Evolutionary conservation across 148 eudicot genomes (phyloP).

Genomic region (Vaccinium macrocarpon): DNA sequence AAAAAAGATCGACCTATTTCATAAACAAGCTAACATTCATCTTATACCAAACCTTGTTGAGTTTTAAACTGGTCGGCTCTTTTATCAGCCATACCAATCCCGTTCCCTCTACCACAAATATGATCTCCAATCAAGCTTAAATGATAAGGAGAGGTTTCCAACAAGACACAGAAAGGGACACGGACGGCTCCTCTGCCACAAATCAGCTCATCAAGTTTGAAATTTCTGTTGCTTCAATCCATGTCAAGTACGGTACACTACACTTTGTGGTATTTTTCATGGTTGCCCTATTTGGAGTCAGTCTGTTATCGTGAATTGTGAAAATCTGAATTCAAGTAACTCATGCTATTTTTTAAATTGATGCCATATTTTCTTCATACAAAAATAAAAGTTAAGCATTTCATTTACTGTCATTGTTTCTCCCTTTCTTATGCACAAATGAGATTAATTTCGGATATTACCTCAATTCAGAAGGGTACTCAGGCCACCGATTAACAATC

Average conservation of each 20-base stretch:
- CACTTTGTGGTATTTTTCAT: not conserved
- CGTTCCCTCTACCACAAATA: not conserved
- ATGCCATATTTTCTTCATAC: not conserved
- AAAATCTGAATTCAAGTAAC: too few relatives aligned
- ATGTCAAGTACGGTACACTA: not conserved
- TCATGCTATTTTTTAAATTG: not conserved
- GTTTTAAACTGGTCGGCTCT: not conserved
- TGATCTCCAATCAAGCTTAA: not conserved
- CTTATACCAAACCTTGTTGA: not conserved
- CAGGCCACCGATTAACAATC: slow-evolving; percentile 42
- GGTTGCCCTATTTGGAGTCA: not conserved
- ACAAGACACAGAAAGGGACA: not conserved
- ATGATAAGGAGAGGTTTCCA: not conserved
- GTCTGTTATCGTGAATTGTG: too few relatives aligned
- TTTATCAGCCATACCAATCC: not conserved
- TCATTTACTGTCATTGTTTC: too few relatives aligned
- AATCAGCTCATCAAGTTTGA: not conserved
- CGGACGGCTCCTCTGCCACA: not conserved
- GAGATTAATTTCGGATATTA: not conserved
- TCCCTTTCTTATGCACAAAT: not conserved
- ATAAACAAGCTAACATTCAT: not conserved
- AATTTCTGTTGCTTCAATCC: not conserved
- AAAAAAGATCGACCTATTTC: not conserved
- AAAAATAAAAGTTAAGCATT: too few relatives aligned
- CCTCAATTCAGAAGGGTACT: slow-evolving; percentile 34